Base-by-base conservation (phyloP, 306 rosid species). In the Clitoria ternatea region DNA sequence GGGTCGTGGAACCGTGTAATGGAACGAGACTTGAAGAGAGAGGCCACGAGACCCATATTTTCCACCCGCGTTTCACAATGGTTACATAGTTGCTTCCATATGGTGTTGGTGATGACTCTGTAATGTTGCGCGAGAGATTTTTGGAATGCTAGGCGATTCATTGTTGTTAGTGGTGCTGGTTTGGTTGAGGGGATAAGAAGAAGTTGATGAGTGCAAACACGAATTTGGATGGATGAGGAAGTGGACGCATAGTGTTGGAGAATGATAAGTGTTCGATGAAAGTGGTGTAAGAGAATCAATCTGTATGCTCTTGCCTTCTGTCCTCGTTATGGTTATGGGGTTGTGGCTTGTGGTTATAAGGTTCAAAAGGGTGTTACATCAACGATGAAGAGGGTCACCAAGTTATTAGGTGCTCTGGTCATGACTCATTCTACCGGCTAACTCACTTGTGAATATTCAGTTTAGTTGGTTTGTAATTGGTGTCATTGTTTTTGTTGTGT, bases 1-100 rank as follows among this genome's bases (percentile, higher is more conserved):
- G 96, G 87, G 8, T 96, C 98, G 18, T 80, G 84, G 79, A 94
- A 90, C 39, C 91, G 85, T n/a, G 90, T 75, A 17, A 94, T 90
- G 12, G 95, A 87, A 7, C 97, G 85, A 42, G 90, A 89, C 45
- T 81, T 78, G 55, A 94, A 86, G 18, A 70, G 81, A 7, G 92
- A 82, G 15, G 80, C 85, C 13, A 90, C 15, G 24, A 89, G 65
- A 8, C 96, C 91, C 2, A 76, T 85, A 24, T 63, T 63, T 52
- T 77, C 79, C 45, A 90, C 70, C 23, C 82, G 85, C 43, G 73
- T 61, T 50, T 76, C 78, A 2, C 69, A 47, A 17, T 39, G 27
- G 29, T 79, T 59, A 6, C 82, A 40, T 12, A 78, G 65, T 0
- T 72, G 73, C 24, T 60, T 72, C 20, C 43, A 22, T 19, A 64